phyloP scores from a whole-genome alignment of 2,329 filamentous ascomycete genomes.

The Colletotrichum musicola region DNA sequence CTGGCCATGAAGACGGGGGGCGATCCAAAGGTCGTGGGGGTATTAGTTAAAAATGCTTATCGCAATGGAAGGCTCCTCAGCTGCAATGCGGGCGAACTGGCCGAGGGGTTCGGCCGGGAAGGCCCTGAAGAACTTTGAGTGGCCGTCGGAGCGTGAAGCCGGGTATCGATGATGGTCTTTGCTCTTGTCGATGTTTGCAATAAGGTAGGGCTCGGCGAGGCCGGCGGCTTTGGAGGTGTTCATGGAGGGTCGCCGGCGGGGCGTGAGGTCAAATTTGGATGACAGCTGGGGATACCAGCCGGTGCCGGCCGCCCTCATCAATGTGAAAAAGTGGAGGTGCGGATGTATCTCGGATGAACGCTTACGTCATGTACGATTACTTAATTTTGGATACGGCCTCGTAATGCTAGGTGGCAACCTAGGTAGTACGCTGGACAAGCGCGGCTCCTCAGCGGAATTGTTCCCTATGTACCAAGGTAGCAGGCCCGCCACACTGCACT shows the following conservation, averaged over 20 bases:
- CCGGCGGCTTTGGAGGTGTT: slow-evolving; percentile 26
- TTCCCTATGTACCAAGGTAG: slow-evolving; percentile 1
- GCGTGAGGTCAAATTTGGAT: slow-evolving; percentile 19
- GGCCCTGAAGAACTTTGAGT: background rate
- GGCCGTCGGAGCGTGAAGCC: background rate
- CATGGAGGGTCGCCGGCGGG: slow-evolving; percentile 30
- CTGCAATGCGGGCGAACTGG: slow-evolving; percentile 2
- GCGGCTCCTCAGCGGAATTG: slow-evolving; percentile 1
- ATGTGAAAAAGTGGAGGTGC: background rate
- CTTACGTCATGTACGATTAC: slow-evolving; percentile 17
- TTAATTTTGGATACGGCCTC: slow-evolving; percentile 25
- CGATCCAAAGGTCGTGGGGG: slow-evolving; percentile 20
- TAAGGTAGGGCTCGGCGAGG: slow-evolving; percentile 31
- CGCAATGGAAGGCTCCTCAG: background rate
- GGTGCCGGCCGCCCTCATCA: slow-evolving; percentile 10
- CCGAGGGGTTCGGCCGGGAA: slow-evolving; percentile 8
- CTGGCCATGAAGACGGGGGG: slow-evolving; percentile 1
- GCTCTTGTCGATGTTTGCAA: slow-evolving; percentile 20
- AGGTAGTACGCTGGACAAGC: slow-evolving; percentile 3
- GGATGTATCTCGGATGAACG: background rate
- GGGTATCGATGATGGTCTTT: slow-evolving; percentile 12
- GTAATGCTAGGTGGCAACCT: slow-evolving; percentile 8
- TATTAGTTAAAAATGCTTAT: slow-evolving; percentile 10
- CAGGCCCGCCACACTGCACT: slow-evolving; percentile 10
- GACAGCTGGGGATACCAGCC: background rate